Evolutionary conservation across 768 basidiomycete genomes (phyloP).

Genomic region (Lentinula lateritia): DNA sequence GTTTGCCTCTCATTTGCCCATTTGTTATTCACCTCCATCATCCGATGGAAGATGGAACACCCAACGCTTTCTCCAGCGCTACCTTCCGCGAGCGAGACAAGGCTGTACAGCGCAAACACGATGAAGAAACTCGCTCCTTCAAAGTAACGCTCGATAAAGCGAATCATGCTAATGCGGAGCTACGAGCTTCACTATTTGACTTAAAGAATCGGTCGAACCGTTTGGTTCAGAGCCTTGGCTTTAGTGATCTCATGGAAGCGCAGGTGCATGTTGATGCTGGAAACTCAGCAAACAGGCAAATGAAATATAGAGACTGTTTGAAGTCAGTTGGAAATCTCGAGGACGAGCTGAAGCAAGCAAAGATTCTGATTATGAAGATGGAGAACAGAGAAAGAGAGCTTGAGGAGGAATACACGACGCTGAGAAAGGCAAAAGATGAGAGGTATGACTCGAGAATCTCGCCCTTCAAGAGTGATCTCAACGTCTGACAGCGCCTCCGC

Average conservation of each 20-base stretch:
- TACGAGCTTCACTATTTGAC: conserved; percentile 33
- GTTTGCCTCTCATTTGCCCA: too few species aligned
- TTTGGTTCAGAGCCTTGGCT: conserved; percentile 40
- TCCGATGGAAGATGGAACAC: not conserved
- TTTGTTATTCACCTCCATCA: too few species aligned
- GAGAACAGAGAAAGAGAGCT: conserved; percentile 14
- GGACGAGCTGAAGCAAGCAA: conserved; percentile 16
- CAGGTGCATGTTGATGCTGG: conserved; percentile 33
- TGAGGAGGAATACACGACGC: conserved; percentile 20
- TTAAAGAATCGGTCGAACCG: conserved; percentile 27
- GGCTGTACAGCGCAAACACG: conserved; percentile 25
- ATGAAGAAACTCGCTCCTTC: conserved; percentile 23
- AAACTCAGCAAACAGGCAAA: conserved; percentile 17
- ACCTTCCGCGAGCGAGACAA: conserved; percentile 32
- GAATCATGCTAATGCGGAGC: conserved; percentile 27
- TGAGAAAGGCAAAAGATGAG: conserved; percentile 7
- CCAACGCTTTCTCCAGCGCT: conserved; percentile 14
- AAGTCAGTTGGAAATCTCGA: conserved; percentile 29
- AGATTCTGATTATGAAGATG: conserved; percentile 17
- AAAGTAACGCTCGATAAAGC: conserved; percentile 27
- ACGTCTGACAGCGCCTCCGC: not conserved
- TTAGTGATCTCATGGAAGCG: conserved; percentile 35
- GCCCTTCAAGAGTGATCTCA: not conserved
- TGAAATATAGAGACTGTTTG: conserved; percentile 29
- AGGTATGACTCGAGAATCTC: not conserved